Evolutionary conservation across 176 grass and related monocot species (phyloP).

Genomic region (Aegilops bicornis): DNA sequence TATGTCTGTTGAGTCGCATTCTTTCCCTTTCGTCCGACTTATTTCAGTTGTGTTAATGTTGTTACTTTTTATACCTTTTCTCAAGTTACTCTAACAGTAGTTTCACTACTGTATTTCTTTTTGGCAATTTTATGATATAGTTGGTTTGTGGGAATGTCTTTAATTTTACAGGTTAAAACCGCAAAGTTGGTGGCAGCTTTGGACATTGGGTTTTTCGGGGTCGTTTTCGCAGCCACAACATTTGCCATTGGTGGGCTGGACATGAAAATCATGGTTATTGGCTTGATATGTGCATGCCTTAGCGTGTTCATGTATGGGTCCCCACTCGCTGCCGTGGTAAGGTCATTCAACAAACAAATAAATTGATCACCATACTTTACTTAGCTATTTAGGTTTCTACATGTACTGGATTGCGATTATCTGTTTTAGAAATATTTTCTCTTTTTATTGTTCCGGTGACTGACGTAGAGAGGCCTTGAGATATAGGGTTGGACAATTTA

Average conservation of each 20-base stretch:
- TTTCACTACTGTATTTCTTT: not conserved
- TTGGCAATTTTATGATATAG: not conserved
- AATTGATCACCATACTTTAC: not conserved
- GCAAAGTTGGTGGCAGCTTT: slow-evolving; percentile 36
- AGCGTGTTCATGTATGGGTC: slow-evolving; percentile 69
- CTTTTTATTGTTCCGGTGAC: not conserved
- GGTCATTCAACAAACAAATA: not conserved
- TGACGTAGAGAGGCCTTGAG: not conserved
- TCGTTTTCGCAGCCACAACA: slow-evolving; percentile 35
- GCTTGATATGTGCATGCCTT: slow-evolving; percentile 46
- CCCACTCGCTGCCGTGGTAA: slow-evolving; percentile 62
- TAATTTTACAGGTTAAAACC: slow-evolving; percentile 43
- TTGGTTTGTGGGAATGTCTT: not conserved
- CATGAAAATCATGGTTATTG: slow-evolving; percentile 44
- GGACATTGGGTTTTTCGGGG: slow-evolving; percentile 50
- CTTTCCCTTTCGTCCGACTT: not conserved
- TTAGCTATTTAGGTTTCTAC: not conserved
- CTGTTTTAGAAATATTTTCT: not conserved
- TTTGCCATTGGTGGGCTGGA: slow-evolving; percentile 30
- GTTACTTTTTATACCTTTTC: not conserved
- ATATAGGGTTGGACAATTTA: not conserved
- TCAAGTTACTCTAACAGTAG: not conserved
- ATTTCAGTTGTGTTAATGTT: not conserved
- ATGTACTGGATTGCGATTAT: not conserved
- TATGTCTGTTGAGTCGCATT: not conserved